Base-by-base conservation (phyloP, 1,284 basidiomycete genomes). In the Singerocomus rubriflavus region DNA sequence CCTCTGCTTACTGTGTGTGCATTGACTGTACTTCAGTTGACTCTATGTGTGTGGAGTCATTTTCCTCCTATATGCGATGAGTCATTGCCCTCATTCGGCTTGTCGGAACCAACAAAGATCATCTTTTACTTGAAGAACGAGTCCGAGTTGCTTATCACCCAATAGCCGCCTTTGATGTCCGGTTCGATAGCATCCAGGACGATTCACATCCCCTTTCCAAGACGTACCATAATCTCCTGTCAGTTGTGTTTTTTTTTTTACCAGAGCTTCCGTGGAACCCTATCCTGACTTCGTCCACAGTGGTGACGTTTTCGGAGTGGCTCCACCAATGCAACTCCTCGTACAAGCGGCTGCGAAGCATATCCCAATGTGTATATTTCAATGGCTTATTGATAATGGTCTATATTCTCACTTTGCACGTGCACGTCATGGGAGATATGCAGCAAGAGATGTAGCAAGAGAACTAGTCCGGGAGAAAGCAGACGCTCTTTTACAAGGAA, bases 161-260 rank as follows among this genome's bases (percentile, higher is more conserved):
- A 31, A 52, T 31, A 76, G 74, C 68, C 35, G 74, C 70, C 21
- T 77, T 77, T 45, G 73, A 74, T 42, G 66, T 73, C 54, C 62
- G 66, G 12, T 73, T 78, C 26, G 59, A 62, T n/a, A 63, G 66
- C 41, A 60, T 67, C 34, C 67, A 62, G 48, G 64, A 68, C 50
- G 70, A 54, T 37, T 67, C 62, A 33, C 77, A 74, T 60, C 67
- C 69, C 11, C 60, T 78, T 3, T 68, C 62, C 21, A 63, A 59
- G n/a, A 59, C 57, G 2, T 73, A 68, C 47, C 53, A 53, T 12
- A 69, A 65, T 41, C 44, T 71, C 37, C 52, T 72, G 76, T 76
- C 34, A 45, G 65, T 54, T 17, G 21, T 21, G 21, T 21, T 21
- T 21, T 21, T 45, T 21, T 45, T 47, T 32, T 21, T 21, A 1